Evolutionary conservation across 2,329 filamentous ascomycete genomes (phyloP), one percentile per base, ranked within the genome.

Genomic region (Exophiala phaeomuriformis): DNA sequence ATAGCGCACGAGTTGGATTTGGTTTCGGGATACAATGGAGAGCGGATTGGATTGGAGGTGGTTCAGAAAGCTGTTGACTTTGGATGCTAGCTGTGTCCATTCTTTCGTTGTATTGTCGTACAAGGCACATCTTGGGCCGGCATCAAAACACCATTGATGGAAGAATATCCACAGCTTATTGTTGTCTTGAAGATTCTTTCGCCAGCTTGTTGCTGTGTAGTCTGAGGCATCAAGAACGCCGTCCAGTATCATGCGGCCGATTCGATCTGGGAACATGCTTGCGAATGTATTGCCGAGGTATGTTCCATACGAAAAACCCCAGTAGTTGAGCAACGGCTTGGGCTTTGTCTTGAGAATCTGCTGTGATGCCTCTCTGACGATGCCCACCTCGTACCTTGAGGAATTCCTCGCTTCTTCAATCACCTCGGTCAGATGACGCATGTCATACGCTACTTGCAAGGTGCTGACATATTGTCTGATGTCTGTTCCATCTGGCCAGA

Each of bases 151-250:
- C 39, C 74, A 72, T 12, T 69, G 66, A 60, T 77, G 80, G 53
- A 84, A 82, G 12, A 68, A 73, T 1, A 72, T 65, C 60, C 81
- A 72, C 4, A 78, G 73, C 48, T 73, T 70, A 63, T 84, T 80
- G 9, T 77, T 74, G 60, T 83, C 76, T n/a, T 68, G 68, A 4
- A 80, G 62, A 48, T 74, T 70, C 30, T 70, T 67, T 52, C 71
- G 75, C 77, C 76, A 81, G 61, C 65, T 65, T 2, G 70, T 71
- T 27, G 62, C 64, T 47, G 79, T 78, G 39, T 76, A 72, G 58
- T 81, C 78, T 30, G 68, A 65, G 2, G 66, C 60, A 43, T 74
- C 67, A 1, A 70, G 59, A 6, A 73, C 68, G 9, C 70, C 71
- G 48, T 76, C 74, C 29, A 76, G 60, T 8, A 75, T 64, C 58